Base-by-base conservation (phyloP, 192 early-diverging fungal species). In the Backusella circina region DNA sequence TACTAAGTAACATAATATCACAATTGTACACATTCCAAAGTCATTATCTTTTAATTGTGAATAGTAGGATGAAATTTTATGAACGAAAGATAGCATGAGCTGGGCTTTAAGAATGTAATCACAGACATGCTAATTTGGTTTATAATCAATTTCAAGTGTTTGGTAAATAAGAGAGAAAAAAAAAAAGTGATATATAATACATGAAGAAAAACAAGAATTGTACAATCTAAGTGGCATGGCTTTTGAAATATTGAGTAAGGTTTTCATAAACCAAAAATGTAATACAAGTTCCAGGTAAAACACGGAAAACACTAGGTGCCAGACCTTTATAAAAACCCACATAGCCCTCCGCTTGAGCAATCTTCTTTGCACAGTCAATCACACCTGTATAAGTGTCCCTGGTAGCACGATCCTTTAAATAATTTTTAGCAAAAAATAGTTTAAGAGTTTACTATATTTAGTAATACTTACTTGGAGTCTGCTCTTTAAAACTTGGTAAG, bases 231-330 rank as follows among this genome's bases (percentile, higher is more conserved):
- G 71, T 51, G 4, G 77, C 72, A 33, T 78, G 77, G 26, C 37
- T 68, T 67, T 78, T 78, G 39, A 78, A 78, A 21, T 67, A 89
- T 4, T 83, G 84, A 12, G 85, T 84, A 61, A 93, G 82, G 38
- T 87, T 91, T 74, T 98, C 97, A 78, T 99, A 99, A 0, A 97
- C 95, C n/a, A 94, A 87, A 89, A 99, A 99, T 2, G 98, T 99
- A 26, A 98, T 90, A 67, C 93, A 91, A 8, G 97, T 97, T 6
- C 97, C 95, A 2, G 98, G 98, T 33, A 98, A 81, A 0, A 99
- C 95, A 12, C 96, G 89, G 10, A 97, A 79, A 13, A 98, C 80
- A 51, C 93, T 95, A 3, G 95, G 91, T 1, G 93, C 95, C 61
- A 97, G 84, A 0, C 97, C 97, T 79, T 97, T 97, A 87, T 97